Conservation (phyloP, 352 stramenopile genomes). For the Plasmopara halstedii region DNA sequence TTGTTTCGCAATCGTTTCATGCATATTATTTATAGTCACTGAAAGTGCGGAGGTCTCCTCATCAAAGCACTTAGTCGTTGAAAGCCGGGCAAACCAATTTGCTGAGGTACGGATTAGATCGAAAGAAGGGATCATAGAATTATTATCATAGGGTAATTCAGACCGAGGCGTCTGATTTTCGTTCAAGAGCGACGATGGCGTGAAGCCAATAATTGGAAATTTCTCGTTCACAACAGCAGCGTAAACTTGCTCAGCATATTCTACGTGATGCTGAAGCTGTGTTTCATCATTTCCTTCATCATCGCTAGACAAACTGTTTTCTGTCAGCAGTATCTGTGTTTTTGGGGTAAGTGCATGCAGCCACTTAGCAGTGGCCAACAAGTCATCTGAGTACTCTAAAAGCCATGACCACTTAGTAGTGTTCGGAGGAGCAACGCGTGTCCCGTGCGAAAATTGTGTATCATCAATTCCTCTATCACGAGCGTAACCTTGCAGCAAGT, state of each 20-base stretch:
- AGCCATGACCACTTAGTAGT: constrained; percentile 34
- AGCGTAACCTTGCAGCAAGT: constrained; percentile 30
- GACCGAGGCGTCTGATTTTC: constrained; percentile 75
- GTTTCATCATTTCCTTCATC: constrained; percentile 39
- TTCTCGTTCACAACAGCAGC: constrained; percentile 44
- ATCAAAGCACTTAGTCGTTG: constrained; percentile 56
- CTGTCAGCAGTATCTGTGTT: constrained; percentile 50
- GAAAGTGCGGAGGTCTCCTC: constrained; percentile 3
- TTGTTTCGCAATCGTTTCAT: constrained; percentile 3
- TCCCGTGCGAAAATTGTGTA: constrained; percentile 40
- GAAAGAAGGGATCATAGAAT: constrained; percentile 12
- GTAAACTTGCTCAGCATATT: constrained; percentile 50
- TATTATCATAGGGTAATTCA: background rate
- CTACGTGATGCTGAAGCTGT: constrained; percentile 53
- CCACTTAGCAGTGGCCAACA: constrained; percentile 60
- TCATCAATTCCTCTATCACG: constrained; percentile 46
- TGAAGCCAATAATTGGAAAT: constrained; percentile 87
- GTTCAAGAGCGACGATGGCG: constrained; percentile 90
- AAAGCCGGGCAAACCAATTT: constrained; percentile 47
- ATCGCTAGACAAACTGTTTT: constrained; percentile 61
- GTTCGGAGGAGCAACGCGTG: constrained; percentile 21
- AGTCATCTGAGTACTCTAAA: constrained; percentile 39
- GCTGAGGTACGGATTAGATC: constrained; percentile 35
- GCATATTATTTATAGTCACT: constrained; percentile 5
- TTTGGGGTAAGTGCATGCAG: constrained; percentile 42